Evolutionary conservation across 345 rosid genomes (phyloP).

Genomic region (sweet orange (Citrus sinensis)): DVS_A1.0 CM039167.1:7982001-7982500

Average conservation of each 20-base stretch:
- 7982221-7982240: not conserved
- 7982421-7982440: slow-evolving; percentile 84
- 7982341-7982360: slow-evolving; percentile 72
- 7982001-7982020: no score
- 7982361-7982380: slow-evolving; percentile 72
- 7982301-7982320: not conserved
- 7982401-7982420: slow-evolving; percentile 69
- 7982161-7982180: not conserved
- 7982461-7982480: slow-evolving; percentile 83
- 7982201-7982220: not conserved
- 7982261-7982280: not conserved
- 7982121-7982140: not conserved
- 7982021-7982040: no score
- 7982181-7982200: not conserved
- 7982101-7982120: not conserved
- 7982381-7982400: slow-evolving; percentile 77
- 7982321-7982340: not conserved
- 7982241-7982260: not conserved
- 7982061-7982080: no score
- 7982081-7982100: no score
- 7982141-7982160: not conserved
- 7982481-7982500: slow-evolving; percentile 92
- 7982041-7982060: no score
- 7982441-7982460: slow-evolving; percentile 73
- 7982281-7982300: not conserved